Percentiles rank a stretch among this genome's conserved stretches.
These are phyloP conservation scores for Alternaria angustiovoidea DNA, from an alignment of 2,329 filamentous ascomycete genomes.

Conservation along the genomic window DNA sequence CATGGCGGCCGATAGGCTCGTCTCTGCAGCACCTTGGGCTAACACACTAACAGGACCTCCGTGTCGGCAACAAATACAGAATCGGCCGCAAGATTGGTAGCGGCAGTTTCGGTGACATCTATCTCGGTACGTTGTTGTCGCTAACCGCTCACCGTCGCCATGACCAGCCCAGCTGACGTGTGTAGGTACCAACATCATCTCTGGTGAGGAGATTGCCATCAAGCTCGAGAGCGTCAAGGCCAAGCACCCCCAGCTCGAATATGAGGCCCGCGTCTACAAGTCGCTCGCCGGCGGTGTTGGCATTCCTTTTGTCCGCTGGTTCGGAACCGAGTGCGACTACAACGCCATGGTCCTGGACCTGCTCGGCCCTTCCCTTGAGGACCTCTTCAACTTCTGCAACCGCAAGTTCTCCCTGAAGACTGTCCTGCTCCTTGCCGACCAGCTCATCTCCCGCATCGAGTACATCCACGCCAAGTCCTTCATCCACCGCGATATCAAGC, in stretches of 20 bases:
- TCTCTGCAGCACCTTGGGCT: conserved; percentile 29
- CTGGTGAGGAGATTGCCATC: conserved; percentile 98
- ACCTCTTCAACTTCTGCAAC: conserved; percentile 99
- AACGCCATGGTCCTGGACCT: conserved; percentile 99
- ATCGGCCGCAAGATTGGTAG: conserved; percentile 99
- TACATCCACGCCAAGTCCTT: conserved; percentile 99
- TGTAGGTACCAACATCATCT: conserved; percentile 97
- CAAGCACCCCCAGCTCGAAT: conserved; percentile 98
- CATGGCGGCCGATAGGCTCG: conserved; percentile 18
- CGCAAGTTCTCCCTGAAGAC: conserved; percentile 99
- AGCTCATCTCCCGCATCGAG: conserved; percentile 98
- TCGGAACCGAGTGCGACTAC: conserved; percentile 99
- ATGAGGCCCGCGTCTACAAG: conserved; percentile 93
- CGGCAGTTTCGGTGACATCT: conserved; percentile 97
- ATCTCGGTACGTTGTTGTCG: conserved; percentile 69
- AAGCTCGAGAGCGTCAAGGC: conserved; percentile 99
- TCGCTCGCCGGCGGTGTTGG: conserved; percentile 93
- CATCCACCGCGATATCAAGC: conserved; percentile 99
- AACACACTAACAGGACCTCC: conserved; percentile 76
- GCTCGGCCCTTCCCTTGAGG: conserved; percentile 92
- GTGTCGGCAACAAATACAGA: conserved; percentile 99
- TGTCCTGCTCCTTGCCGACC: conserved; percentile 92
- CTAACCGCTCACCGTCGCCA: background rate
- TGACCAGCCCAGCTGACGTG: conserved; percentile 27
- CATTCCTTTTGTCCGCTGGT: conserved; percentile 99